Percentiles rank a stretch among this genome's conserved stretches.
These are phyloP conservation scores for Pugionium cornutum DNA, from an alignment of 345 rosid genomes.

Conservation along the genomic window DNA sequence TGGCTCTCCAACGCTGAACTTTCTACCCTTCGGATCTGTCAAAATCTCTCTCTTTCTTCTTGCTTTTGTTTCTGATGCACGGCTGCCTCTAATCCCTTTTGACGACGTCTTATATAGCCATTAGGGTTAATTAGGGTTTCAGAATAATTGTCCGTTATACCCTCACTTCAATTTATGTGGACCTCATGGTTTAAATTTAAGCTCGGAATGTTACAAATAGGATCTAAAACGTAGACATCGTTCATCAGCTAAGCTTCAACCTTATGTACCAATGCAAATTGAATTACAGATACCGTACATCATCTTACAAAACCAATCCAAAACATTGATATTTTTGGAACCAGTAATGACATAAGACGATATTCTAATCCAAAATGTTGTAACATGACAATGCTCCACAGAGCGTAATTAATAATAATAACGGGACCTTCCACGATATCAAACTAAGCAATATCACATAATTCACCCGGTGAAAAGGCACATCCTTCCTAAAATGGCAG, in stretches of 20 bases:
- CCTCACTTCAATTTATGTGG: too few relatives aligned
- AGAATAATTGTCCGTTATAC: too few relatives aligned
- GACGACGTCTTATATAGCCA: too few relatives aligned
- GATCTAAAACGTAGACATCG: neutral
- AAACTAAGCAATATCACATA: constrained; percentile 6
- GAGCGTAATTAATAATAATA: neutral
- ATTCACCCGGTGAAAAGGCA: neutral
- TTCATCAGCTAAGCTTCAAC: neutral
- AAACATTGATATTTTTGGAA: neutral
- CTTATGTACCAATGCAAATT: neutral
- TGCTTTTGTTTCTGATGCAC: too few relatives aligned
- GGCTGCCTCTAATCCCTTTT: too few relatives aligned
- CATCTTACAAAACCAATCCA: constrained; percentile 19
- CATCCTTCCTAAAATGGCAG: neutral
- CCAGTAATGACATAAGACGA: neutral
- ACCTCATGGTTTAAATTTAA: too few relatives aligned
- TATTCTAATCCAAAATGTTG: neutral
- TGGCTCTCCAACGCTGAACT: too few relatives aligned
- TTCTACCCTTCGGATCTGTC: too few relatives aligned
- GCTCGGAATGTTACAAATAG: too few relatives aligned
- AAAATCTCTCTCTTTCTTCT: too few relatives aligned
- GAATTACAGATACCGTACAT: neutral
- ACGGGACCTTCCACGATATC: neutral
- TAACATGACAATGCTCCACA: constrained; percentile 7
- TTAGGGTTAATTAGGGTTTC: too few relatives aligned